Evolutionary conservation across 1,284 basidiomycete species (phyloP), one percentile per base, ranked within the genome.

Genomic region (Ganoderma leucocontextum): DNA sequence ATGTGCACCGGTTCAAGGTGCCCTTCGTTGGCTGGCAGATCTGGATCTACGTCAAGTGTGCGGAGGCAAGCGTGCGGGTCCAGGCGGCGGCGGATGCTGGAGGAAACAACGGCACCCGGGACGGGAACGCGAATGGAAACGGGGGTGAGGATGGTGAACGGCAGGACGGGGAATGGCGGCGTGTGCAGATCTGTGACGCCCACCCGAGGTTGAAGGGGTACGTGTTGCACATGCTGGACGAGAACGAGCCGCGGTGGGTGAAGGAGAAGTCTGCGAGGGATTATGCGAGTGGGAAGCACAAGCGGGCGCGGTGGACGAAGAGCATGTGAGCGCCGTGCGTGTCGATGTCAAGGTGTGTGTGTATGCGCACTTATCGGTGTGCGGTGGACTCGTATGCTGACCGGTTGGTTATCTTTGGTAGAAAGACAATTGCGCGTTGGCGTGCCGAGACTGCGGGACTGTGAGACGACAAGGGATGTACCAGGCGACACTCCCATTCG

Each of bases 211-310:
- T 70, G 63, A 57, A 60, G 60, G 69, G 66, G 39, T 63, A 65
- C 19, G 63, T 70, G 60, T 29, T 70, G 60, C 66, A 65, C 39
- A 4, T 70, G 42, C 29, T 65, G 39, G 57, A 67, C 19, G 41
- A 52, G 55, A 57, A 61, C 33, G 49, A 22, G 57, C 69, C 69
- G 39, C 59, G 63, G 38, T 70, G 69, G 69, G 66, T 70, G 47
- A 67, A 65, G 66, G 33, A 10, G 63, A 19, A 22, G 53, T 62
- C 63, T 58, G 63, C 63, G 60, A 33, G 42, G 53, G 9, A 17
- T 15, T 65, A 67, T 17, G 63, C 53, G 62, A 22, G 17, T 49
- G 59, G 33, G 39, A 60, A 38, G 55, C 8, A 35, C 17, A 57
- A 57, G 55, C 36, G 55, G 35, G 55, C 19, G 55, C 55, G 55